Evolutionary conservation across 345 rosid genomes (phyloP), one percentile per base, ranked within the genome.

Genomic region (Sonneratia alba): DNA sequence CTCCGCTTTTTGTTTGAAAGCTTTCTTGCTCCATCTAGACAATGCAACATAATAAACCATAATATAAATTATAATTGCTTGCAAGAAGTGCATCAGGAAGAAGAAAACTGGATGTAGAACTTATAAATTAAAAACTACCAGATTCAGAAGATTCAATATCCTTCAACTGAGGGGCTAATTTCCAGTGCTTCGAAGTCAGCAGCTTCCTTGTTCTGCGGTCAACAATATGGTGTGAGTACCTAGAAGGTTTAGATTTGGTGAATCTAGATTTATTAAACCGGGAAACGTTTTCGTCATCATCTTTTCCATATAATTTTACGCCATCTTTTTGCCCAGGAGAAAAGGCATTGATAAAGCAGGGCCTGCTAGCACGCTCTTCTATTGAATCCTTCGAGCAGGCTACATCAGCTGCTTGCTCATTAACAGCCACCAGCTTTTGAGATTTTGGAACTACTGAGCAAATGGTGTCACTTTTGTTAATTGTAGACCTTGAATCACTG

Each of bases 281-380:
- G 86, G 79, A 77, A 80, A 77, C 75, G 32, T 84, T 88, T 83
- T 87, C 89, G 2, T 88, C 95, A 83, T 84, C 88, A 87, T 91
- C 92, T 84, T 85, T 86, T 77, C 71, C 61, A 84, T 78, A 89
- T 87, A 90, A 80, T 72, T 83, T 90, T 77, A 59, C 40, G 66
- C 72, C 78, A 75, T 77, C 15, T 3, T 47, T 47, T 13, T 13
- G 51, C 51, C 82, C 83, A 77, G 77, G 22, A 71, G 81, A 68
- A 78, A 81, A 61, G 73, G 73, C 74, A 75, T 81, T 70, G 76
- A 56, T 68, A 77, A 68, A 59, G 80, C 79, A 7, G 83, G 85
- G 75, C 70, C 70, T 75, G 51, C 73, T 78, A 75, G 37, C 32
- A 72, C 71, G 72, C 55, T 70, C 66, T 37, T 82, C 83, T 57